Base-by-base conservation (phyloP, 768 basidiomycete genomes). In the Xerocomellus chrysenteron region DNA sequence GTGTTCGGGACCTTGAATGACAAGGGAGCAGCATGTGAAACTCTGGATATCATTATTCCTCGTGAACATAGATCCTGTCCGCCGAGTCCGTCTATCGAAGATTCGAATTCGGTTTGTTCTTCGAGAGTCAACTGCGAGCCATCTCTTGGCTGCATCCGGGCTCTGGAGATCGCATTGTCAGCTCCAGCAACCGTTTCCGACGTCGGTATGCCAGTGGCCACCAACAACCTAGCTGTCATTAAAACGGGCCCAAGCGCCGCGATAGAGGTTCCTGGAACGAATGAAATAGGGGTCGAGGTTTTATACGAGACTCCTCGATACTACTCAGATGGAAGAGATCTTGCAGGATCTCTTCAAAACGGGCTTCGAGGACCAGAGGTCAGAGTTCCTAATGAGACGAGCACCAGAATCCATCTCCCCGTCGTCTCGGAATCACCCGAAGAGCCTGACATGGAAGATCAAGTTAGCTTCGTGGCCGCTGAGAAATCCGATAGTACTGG, bases 261-360 rank as follows among this genome's bases (percentile, higher is more conserved):
- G 11, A 24, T 4, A n/a, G 33, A 50, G 7, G 11, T 24, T 41
- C 16, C 35, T 35, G n/a, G 11, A 9, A 26, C 11, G n/a, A 39
- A 43, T n/a, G 50, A 37, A 26, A 11, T 8, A 35, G 32, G 9
- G 8, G 2, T 14, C 5, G 36, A 26, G 10, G 16, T 39, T 33
- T 28, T 39, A 28, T 52, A 49, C 39, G 49, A 60, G 39, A 56
- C 37, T n/a, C 37, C 41, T 45, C 54, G 35, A 17, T n/a, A 30
- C 37, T 21, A 1, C n/a, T 14, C 32, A 4, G 21, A 32, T 16
- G 30, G 7, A 9, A 17, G 11, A 14, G 30, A 48, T 36, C 21
- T 21, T 1, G 12, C 21, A 6, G 2, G 12, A 37, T 33, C 33
- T 8, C 28, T 26, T 44, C 51, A 19, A 10, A 37, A 37, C 12